A percentile compares a stretch with the other conserved stretches of the same genome.
Conservation (phyloP, 192 early-diverging fungal species). For the Chytriomyces sp. region DNA sequence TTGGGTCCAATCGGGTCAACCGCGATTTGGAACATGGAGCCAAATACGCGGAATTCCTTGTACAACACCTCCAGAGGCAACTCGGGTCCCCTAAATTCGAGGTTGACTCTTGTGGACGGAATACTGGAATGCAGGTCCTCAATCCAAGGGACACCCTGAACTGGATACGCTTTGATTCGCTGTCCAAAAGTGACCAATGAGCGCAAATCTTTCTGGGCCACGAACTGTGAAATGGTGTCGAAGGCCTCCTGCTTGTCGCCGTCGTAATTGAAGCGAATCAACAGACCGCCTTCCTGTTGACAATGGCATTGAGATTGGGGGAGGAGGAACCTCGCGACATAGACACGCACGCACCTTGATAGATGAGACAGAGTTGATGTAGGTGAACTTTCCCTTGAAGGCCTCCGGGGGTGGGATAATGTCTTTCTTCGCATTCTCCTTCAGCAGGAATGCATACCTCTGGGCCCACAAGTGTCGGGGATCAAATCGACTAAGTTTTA, state of each 20-base stretch:
- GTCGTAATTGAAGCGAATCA: conserved; percentile 47
- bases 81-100: conserved; percentile 80
- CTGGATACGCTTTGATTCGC: conserved; percentile 60
- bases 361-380: conserved; percentile 39
- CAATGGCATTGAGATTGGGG: not conserved
- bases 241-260: conserved; percentile 47
- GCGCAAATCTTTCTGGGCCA: conserved; percentile 56
- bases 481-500: conserved; percentile 30
- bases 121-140: conserved; percentile 52
- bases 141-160: conserved; percentile 45
- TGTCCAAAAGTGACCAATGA: conserved; percentile 70
- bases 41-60: conserved; percentile 74
- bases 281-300: conserved; percentile 50
- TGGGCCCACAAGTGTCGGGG: conserved; percentile 31
- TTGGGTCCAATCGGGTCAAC: conserved; percentile 56
- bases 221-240: conserved; percentile 51
- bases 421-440: conserved; percentile 29
- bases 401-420: conserved; percentile 31
- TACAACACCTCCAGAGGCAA: conserved; percentile 71
- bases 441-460: conserved; percentile 34
- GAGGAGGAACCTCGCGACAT: not conserved
- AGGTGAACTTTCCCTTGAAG: conserved; percentile 41
- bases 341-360: conserved; percentile 25
- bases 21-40: conserved; percentile 80
- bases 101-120: conserved; percentile 47